These are phyloP conservation scores for Cercospora sojina DNA, from an alignment of 2,329 filamentous ascomycete species.

Conservation along the genomic window DNA sequence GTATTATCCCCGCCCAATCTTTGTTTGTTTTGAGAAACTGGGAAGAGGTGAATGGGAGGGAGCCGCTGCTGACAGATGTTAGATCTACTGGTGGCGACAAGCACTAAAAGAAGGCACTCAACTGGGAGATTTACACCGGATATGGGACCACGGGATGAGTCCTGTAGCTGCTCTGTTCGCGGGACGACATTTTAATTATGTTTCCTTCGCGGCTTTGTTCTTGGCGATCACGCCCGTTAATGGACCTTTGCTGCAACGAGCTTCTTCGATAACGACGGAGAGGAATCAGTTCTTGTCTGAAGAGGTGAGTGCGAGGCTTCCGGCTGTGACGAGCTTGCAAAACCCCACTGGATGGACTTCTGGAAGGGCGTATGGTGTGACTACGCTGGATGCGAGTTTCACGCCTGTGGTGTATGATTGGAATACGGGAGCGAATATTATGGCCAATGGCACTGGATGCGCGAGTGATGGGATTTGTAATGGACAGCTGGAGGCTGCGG, in stretches of 20 bases:
- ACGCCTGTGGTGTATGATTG: conserved; percentile 17
- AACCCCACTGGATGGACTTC: conserved; percentile 18
- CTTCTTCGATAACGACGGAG: conserved; percentile 19
- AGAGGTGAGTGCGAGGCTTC: conserved; percentile 9
- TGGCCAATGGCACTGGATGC: conserved; percentile 15
- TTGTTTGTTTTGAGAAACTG: neutral
- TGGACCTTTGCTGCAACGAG: conserved; percentile 21
- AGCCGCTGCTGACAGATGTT: neutral
- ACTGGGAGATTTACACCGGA: conserved; percentile 21
- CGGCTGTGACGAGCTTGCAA: conserved; percentile 12
- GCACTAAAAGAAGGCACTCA: conserved; percentile 21
- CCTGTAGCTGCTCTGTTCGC: conserved; percentile 18
- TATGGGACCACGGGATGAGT: conserved; percentile 22
- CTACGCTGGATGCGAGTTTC: conserved; percentile 14
- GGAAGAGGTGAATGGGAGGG: neutral
- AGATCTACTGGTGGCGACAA: conserved; percentile 24
- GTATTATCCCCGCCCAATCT: neutral
- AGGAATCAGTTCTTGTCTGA: conserved; percentile 12
- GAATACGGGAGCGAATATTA: conserved; percentile 13
- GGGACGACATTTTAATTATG: conserved; percentile 20
- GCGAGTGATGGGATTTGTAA: conserved; percentile 17
- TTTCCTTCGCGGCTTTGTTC: conserved; percentile 22
- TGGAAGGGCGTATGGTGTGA: conserved; percentile 20
- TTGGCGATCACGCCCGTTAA: conserved; percentile 22
- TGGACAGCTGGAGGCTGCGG: conserved; percentile 17